A percentile compares a stretch with the other conserved stretches of the same genome.
phyloP scores from a whole-genome alignment of 805 yeast genomes.

The Saccharomycopsis capsularis region DNA sequence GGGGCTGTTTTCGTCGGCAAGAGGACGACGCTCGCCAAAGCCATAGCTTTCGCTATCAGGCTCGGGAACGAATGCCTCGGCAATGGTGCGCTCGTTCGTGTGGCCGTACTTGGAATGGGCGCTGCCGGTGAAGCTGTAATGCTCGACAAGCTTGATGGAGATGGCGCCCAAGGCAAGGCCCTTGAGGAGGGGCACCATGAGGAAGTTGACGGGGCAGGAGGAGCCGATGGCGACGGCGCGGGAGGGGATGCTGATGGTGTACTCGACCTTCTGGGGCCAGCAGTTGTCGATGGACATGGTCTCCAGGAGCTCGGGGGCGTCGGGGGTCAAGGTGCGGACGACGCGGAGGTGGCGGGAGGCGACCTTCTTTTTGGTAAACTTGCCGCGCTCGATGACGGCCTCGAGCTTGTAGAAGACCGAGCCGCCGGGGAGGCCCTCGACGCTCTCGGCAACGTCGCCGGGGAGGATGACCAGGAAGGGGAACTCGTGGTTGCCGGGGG shows the following conservation, averaged over 20 bases:
- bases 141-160: constrained; percentile 61
- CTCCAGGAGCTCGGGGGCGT: constrained; percentile 79
- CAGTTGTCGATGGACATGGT: constrained; percentile 90
- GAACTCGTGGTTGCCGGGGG: constrained; percentile 79
- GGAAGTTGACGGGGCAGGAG: constrained; percentile 57
- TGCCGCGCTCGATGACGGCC: constrained; percentile 77
- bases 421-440: constrained; percentile 84
- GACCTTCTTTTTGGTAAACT: constrained; percentile 57
- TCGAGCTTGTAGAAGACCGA: constrained; percentile 64
- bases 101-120: constrained; percentile 29
- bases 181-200: constrained; percentile 72
- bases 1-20: constrained; percentile 7
- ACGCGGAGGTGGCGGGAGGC: constrained; percentile 71
- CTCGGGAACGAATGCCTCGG: constrained; percentile 38
- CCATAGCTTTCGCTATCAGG: constrained; percentile 15
- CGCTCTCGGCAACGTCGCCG: constrained; percentile 78
- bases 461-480: constrained; percentile 84
- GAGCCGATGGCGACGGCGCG: constrained; percentile 91
- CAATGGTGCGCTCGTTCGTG: constrained; percentile 57
- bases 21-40: neutral
- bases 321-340: constrained; percentile 81
- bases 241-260: constrained; percentile 76
- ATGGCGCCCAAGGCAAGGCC: constrained; percentile 75
- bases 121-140: constrained; percentile 34
- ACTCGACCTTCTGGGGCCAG: constrained; percentile 93